phyloP scores from a whole-genome alignment of 2,329 filamentous ascomycete species.

The Pestalotiopsis sp. region DNA sequence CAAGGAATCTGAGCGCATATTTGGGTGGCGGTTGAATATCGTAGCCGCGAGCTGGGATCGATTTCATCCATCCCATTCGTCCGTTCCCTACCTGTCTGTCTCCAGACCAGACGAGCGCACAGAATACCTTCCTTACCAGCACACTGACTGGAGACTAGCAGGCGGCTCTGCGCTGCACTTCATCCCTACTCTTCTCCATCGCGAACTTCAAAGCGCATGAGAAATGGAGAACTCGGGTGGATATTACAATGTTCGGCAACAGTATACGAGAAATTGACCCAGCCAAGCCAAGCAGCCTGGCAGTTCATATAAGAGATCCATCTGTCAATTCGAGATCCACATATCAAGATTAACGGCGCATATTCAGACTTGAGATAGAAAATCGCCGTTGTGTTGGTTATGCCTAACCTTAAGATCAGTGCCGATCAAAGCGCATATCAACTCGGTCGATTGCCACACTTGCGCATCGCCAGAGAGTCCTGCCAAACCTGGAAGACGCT shows the following conservation, averaged over 20 bases:
- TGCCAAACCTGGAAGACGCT: neutral
- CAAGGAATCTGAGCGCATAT: slow-evolving; percentile 9
- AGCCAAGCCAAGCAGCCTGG: neutral
- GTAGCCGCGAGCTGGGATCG: neutral
- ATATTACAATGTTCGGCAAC: neutral
- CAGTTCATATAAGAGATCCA: neutral
- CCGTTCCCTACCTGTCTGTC: neutral
- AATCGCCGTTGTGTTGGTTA: neutral
- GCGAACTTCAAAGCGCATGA: neutral
- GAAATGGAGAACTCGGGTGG: neutral
- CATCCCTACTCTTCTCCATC: neutral
- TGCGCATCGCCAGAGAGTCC: neutral
- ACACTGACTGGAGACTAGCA: neutral
- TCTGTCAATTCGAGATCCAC: neutral
- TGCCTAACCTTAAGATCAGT: no score
- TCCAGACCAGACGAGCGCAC: neutral
- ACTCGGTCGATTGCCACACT: neutral
- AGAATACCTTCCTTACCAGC: neutral
- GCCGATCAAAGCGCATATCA: no score
- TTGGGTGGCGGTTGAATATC: neutral
- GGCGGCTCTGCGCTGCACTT: neutral
- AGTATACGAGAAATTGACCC: neutral
- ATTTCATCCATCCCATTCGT: neutral
- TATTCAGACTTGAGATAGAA: neutral
- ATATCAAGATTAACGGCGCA: slow-evolving; percentile 1